Base-by-base conservation (phyloP, 495 filamentous ascomycete species). In the Neurospora sp. region DNA sequence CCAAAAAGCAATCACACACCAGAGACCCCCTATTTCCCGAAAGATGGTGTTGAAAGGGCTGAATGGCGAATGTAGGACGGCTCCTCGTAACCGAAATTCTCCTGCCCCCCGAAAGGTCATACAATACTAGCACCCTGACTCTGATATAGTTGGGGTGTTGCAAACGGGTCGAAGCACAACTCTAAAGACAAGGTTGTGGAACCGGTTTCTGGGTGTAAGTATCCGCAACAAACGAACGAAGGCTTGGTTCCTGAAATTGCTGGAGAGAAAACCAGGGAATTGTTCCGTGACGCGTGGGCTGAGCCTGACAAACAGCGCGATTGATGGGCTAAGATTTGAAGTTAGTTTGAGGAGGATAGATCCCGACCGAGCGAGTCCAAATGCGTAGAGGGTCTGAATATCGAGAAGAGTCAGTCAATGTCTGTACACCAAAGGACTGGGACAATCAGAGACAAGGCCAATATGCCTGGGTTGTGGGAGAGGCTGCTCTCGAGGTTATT, bases 131-230 rank as follows among this genome's bases (percentile, higher is more conserved):
- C 54, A 18, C 54, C 54, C 54, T 66, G 54, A 66, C 54, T 66
- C 71, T 20, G 75, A 76, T 79, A 76, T 76, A 77, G 75, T 69
- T 76, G 39, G 54, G 31, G 75, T 78, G 70, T 76, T 77, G 77
- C 74, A 80, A 78, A 79, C 73, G 70, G 74, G 72, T 73, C 46
- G 75, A 74, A 60, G 69, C 37, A 75, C 75, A 75, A 74, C 66
- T 79, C 71, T 60, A 77, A 77, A 71, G 71, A 70, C 73, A 78
- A 77, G 60, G 82, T 78, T 70, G 82, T 83, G 79, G 75, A 82
- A 84, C 80, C 77, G 77, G 74, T 72, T 72, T 31, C 14, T 35
- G 54, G 72, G 74, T 78, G 77, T 74, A 76, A 74, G 74, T 83
- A 82, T 76, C 80, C 82, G 82, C 71, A 77, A 79, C 75, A 79